Evolutionary conservation across 192 early-diverging fungal species (phyloP).

Genomic region (Dimargaris verticillata): DNA sequence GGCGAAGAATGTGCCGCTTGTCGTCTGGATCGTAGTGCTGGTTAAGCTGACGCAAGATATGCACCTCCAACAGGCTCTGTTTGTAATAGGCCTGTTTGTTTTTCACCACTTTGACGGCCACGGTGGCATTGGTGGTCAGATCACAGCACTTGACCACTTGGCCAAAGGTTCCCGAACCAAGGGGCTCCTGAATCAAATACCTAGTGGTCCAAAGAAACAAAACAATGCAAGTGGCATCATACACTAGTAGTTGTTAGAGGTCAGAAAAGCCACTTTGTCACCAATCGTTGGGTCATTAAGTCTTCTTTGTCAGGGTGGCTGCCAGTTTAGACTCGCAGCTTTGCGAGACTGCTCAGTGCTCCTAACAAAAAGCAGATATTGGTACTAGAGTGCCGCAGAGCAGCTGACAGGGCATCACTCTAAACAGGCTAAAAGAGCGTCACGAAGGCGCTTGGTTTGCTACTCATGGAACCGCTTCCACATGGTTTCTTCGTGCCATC

Average conservation of each 20-base stretch:
- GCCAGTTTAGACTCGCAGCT: no score
- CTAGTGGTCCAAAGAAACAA: slow-evolving; percentile 19
- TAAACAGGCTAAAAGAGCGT: no score
- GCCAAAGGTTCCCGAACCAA: slow-evolving; percentile 96
- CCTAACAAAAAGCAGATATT: no score
- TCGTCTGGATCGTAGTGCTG: slow-evolving; percentile 72
- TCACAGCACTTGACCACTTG: slow-evolving; percentile 96
- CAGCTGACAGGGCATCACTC: no score
- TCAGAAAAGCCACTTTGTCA: no score
- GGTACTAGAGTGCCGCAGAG: no score
- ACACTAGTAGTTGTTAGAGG: slow-evolving; percentile 20
- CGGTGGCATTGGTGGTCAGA: slow-evolving; percentile 74
- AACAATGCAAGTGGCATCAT: slow-evolving; percentile 17
- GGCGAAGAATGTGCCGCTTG: slow-evolving; percentile 74
- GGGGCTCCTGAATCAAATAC: slow-evolving; percentile 80
- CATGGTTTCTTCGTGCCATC: no score
- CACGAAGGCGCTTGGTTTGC: no score
- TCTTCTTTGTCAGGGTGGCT: no score
- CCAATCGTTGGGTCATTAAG: no score
- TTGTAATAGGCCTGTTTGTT: slow-evolving; percentile 96
- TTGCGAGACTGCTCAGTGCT: no score
- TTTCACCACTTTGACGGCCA: slow-evolving; percentile 96
- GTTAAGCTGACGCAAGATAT: slow-evolving; percentile 85
- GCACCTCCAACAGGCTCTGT: slow-evolving; percentile 93
- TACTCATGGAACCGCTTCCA: no score